Evolutionary conservation across 495 filamentous ascomycete species (phyloP).

Genomic region (Neurospora sp.): DNA sequence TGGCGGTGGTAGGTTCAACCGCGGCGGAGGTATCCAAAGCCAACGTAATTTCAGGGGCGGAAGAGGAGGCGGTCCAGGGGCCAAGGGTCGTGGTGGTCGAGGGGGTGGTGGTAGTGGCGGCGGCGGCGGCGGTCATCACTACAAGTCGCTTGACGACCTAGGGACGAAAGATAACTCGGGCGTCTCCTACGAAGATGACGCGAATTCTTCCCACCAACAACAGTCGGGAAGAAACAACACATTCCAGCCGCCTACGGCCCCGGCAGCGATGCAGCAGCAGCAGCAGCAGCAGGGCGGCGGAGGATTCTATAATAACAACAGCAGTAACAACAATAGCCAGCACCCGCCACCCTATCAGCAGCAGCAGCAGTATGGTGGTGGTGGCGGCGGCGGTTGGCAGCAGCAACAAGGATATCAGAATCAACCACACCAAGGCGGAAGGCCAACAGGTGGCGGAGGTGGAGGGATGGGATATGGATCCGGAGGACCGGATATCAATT

Average conservation of each 20-base stretch:
- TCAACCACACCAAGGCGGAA: slow-evolving; percentile 3
- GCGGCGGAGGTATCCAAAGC: slow-evolving; percentile 9
- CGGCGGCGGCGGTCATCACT: slow-evolving; percentile 18
- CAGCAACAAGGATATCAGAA: slow-evolving; percentile 16
- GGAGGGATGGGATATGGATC: slow-evolving; percentile 6
- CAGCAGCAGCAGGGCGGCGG: slow-evolving; percentile 3
- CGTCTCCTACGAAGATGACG: slow-evolving; percentile 33
- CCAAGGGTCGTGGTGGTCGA: slow-evolving; percentile 13
- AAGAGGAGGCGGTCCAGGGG: slow-evolving; percentile 10
- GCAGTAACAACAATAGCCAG: slow-evolving; percentile 10
- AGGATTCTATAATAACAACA: slow-evolving; percentile 2
- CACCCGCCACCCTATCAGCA: slow-evolving; percentile 16
- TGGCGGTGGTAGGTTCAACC: not conserved
- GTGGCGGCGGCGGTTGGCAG: slow-evolving; percentile 1
- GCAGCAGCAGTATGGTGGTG: slow-evolving; percentile 4
- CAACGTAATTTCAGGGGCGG: slow-evolving; percentile 24
- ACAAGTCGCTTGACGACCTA: slow-evolving; percentile 31
- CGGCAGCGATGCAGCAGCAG: slow-evolving; percentile 6
- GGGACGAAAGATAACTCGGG: slow-evolving; percentile 28
- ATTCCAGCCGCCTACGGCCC: slow-evolving; percentile 9
- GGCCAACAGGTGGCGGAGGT: slow-evolving; percentile 1
- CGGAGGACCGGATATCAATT: slow-evolving; percentile 12
- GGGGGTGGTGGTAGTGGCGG: slow-evolving; percentile 24
- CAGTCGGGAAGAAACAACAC: not conserved
- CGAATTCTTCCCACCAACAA: not conserved